phyloP scores from a whole-genome alignment of 2,329 filamentous ascomycete genomes.

The Penicillium expansum region DNA sequence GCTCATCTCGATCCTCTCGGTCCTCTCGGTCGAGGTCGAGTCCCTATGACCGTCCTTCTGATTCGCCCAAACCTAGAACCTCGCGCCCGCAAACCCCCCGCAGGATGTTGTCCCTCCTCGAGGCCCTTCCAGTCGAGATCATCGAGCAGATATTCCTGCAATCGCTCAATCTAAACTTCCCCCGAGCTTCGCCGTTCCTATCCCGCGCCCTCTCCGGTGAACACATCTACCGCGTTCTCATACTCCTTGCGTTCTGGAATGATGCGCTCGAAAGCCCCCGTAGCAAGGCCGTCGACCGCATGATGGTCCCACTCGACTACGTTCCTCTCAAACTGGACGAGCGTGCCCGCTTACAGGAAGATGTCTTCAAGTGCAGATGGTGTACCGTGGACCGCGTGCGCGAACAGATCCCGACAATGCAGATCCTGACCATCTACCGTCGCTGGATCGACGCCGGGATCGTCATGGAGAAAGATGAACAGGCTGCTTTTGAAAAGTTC shows the following conservation, averaged over 20 bases:
- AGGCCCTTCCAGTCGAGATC: slow-evolving; percentile 50
- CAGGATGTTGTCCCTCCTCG: slow-evolving; percentile 36
- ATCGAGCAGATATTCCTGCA: slow-evolving; percentile 54
- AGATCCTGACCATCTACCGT: slow-evolving; percentile 34
- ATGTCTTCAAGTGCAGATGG: slow-evolving; percentile 40
- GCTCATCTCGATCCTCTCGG: slow-evolving; percentile 1
- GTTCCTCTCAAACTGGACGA: slow-evolving; percentile 25
- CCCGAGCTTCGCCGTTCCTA: slow-evolving; percentile 43
- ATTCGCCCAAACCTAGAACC: not conserved
- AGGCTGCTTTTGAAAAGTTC: slow-evolving; percentile 21
- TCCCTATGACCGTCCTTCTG: slow-evolving; percentile 5
- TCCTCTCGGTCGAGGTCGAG: slow-evolving; percentile 8
- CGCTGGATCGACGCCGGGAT: slow-evolving; percentile 32
- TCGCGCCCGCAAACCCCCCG: slow-evolving; percentile 4
- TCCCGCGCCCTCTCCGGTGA: slow-evolving; percentile 41
- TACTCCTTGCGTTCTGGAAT: slow-evolving; percentile 43
- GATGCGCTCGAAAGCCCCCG: slow-evolving; percentile 16
- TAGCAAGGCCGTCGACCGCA: slow-evolving; percentile 24
- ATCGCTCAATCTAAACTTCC: slow-evolving; percentile 46
- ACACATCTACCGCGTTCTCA: slow-evolving; percentile 41
- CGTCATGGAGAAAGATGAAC: slow-evolving; percentile 17
- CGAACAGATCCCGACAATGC: slow-evolving; percentile 34
- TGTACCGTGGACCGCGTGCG: slow-evolving; percentile 38
- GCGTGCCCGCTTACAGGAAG: slow-evolving; percentile 34
- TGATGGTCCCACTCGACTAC: slow-evolving; percentile 40